Evolutionary conservation across 2,329 filamentous ascomycete genomes (phyloP).

Genomic region (Alternaria dauci): DNA sequence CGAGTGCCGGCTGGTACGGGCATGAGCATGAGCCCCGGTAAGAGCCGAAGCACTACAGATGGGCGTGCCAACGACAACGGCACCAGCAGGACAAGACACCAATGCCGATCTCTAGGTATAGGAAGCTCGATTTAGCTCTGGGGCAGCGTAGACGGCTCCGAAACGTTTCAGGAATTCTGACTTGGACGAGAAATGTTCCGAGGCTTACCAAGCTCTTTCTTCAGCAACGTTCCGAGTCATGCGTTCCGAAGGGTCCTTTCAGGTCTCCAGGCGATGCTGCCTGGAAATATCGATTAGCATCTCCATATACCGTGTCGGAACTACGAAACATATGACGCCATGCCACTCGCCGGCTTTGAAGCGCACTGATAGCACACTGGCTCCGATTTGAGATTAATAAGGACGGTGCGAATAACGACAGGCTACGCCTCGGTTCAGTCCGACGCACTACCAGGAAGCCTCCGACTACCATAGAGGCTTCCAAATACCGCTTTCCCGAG

Average conservation of each 20-base stretch:
- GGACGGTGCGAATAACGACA: neutral
- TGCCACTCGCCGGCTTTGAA: neutral
- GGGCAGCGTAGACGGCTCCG: no score
- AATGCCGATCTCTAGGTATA: no score
- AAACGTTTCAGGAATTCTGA: no score
- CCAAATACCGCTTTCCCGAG: neutral
- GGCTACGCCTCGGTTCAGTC: constrained; percentile 1
- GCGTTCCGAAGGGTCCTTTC: neutral
- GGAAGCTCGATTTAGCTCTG: no score
- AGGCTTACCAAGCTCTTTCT: neutral
- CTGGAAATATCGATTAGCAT: neutral
- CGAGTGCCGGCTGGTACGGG: no score
- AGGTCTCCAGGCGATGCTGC: neutral
- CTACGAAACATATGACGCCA: neutral
- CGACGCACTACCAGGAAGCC: neutral
- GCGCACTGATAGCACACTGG: neutral
- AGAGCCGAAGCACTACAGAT: no score
- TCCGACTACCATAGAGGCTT: neutral
- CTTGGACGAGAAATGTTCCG: neutral
- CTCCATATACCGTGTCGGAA: neutral
- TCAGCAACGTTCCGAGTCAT: neutral
- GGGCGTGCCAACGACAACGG: no score
- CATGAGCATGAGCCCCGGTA: no score
- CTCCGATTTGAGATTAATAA: neutral
- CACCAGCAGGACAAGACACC: no score